A percentile compares a stretch with the other conserved stretches of the same genome.
These are phyloP conservation scores for Neodidymelliopsis sp. DNA, from an alignment of 2,329 filamentous ascomycete species.

Conservation along the genomic window DNA sequence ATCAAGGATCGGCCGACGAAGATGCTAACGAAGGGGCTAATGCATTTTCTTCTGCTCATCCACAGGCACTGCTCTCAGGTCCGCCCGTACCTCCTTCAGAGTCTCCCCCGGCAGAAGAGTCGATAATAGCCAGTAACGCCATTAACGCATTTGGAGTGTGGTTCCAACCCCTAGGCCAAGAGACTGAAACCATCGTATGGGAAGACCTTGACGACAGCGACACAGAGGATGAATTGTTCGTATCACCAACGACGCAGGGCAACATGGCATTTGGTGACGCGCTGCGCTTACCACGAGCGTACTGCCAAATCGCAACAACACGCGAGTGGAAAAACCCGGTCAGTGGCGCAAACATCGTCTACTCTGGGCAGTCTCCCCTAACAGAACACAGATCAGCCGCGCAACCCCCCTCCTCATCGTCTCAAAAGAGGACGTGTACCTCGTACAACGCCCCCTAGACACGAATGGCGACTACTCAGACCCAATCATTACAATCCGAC, in stretches of 20 bases:
- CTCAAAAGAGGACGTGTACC: slow-evolving; percentile 54
- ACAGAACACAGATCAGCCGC: neutral
- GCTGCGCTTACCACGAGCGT: slow-evolving; percentile 6
- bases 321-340: slow-evolving; percentile 9
- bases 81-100: too few relatives aligned
- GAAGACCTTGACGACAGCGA: slow-evolving; percentile 5
- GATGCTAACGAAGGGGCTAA: too few relatives aligned
- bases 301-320: slow-evolving; percentile 10
- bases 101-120: neutral
- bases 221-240: slow-evolving; percentile 5
- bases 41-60: too few relatives aligned
- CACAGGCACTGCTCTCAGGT: neutral
- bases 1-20: too few relatives aligned
- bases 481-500: slow-evolving; percentile 47
- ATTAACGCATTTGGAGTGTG: slow-evolving; percentile 14
- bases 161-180: slow-evolving; percentile 9
- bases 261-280: slow-evolving; percentile 1
- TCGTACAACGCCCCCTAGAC: slow-evolving; percentile 48
- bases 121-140: neutral
- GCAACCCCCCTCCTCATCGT: slow-evolving; percentile 51
- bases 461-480: slow-evolving; percentile 2
- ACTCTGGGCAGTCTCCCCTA: neutral
- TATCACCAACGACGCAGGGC: slow-evolving; percentile 2
- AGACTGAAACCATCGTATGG: neutral
- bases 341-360: neutral